A percentile compares a stretch with the other conserved stretches of the same genome.
These are phyloP conservation scores for Lyophyllum atratum DNA, from an alignment of 768 basidiomycete genomes.

Conservation along the genomic window DNA sequence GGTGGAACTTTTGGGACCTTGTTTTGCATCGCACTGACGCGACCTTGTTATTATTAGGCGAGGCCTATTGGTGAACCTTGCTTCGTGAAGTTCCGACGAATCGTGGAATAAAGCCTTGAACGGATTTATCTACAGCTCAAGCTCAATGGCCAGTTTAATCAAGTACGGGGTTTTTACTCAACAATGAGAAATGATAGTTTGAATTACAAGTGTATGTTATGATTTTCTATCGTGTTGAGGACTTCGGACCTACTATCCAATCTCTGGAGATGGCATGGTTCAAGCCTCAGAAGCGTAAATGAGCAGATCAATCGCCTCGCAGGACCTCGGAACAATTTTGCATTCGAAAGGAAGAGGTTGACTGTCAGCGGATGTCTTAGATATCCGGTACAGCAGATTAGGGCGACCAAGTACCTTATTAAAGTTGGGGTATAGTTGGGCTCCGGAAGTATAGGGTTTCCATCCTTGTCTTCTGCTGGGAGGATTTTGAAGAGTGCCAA, in stretches of 20 bases:
- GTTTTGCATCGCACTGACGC: background rate
- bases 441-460: background rate
- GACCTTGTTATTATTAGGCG: conserved; percentile 13
- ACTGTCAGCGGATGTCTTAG: too few relatives aligned
- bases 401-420: background rate
- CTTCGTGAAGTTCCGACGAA: conserved; percentile 27
- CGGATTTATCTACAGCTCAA: too few relatives aligned
- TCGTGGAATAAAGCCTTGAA: conserved; percentile 21
- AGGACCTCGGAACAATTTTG: background rate
- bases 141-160: too few relatives aligned
- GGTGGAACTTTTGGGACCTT: conserved; percentile 14
- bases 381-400: too few relatives aligned
- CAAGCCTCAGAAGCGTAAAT: too few relatives aligned
- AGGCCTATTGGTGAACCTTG: conserved; percentile 29
- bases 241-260: too few relatives aligned
- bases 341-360: background rate
- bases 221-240: too few relatives aligned
- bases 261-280: too few relatives aligned
- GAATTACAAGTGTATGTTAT: too few relatives aligned
- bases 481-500: background rate
- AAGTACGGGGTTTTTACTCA: too few relatives aligned
- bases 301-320: background rate
- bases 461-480: background rate
- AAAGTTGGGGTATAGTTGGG: background rate
- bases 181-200: too few relatives aligned